Evolutionary conservation across 1,139 yeast genomes (phyloP).

Genomic region (Yamadazyma atmosphaerica): DNA sequence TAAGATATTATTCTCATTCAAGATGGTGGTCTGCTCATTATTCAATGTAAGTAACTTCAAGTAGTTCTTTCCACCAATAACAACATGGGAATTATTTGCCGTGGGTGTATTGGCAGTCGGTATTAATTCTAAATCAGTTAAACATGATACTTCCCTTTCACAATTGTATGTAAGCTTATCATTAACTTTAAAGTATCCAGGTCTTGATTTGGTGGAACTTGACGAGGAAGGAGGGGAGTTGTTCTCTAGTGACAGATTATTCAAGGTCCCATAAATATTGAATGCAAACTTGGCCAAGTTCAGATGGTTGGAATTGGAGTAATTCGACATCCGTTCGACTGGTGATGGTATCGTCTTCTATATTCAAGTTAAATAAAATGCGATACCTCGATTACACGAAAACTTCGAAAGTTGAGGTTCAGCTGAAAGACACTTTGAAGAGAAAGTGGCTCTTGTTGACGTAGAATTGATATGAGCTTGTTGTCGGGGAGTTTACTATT

Average conservation of each 20-base stretch:
- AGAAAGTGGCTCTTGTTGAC: too few species aligned
- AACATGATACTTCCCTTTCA: slow-evolving; percentile 29
- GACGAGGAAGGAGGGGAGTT: slow-evolving; percentile 20
- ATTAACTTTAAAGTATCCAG: slow-evolving; percentile 6
- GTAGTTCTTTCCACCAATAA: slow-evolving; percentile 60
- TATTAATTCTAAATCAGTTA: slow-evolving; percentile 26
- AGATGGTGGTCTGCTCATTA: slow-evolving; percentile 35
- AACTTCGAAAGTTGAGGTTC: too few species aligned
- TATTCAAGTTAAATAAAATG: background rate
- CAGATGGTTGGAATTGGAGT: slow-evolving; percentile 15
- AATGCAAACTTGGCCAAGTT: slow-evolving; percentile 35
- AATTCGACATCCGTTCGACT: slow-evolving; percentile 5
- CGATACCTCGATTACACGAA: background rate
- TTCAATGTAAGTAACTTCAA: slow-evolving; percentile 50
- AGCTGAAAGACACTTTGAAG: too few species aligned
- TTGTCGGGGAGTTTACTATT: slow-evolving; percentile 11
- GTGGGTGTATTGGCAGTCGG: slow-evolving; percentile 6
- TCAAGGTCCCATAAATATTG: slow-evolving; percentile 32
- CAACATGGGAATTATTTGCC: slow-evolving; percentile 39
- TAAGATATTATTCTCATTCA: slow-evolving; percentile 47
- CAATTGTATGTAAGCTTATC: slow-evolving; percentile 24
- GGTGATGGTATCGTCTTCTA: background rate
- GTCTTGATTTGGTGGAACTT: slow-evolving; percentile 17
- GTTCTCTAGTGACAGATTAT: slow-evolving; percentile 6
- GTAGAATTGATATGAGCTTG: slow-evolving; percentile 8